Percentiles rank a stretch among this genome's conserved stretches.
phyloP scores from a whole-genome alignment of 768 basidiomycete species.

The Phaeotremella skinneri region DNA sequence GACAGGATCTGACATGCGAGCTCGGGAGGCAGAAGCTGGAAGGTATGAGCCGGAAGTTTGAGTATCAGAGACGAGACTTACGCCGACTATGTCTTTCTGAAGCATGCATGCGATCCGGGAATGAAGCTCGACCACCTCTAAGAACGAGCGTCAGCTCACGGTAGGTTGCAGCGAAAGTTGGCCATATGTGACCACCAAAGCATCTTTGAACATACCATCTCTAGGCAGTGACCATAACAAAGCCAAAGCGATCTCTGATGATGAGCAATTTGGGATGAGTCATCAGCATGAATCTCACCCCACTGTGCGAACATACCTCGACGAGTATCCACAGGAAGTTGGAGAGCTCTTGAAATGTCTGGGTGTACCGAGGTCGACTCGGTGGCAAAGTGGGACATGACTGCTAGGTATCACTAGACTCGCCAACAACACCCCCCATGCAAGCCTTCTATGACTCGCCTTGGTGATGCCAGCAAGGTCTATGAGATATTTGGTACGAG shows the following conservation, averaged over 20 bases:
- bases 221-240: conserved; percentile 40
- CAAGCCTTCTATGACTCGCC: no score
- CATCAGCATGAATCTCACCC: neutral
- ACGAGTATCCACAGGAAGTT: neutral
- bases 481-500: no score
- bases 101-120: conserved; percentile 22
- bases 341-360: neutral
- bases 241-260: conserved; percentile 23
- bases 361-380: neutral
- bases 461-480: no score
- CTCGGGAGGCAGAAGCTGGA: conserved; percentile 36
- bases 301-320: neutral
- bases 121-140: conserved; percentile 33
- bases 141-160: conserved; percentile 1
- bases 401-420: neutral
- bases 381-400: neutral
- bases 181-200: neutral
- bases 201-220: conserved; percentile 25
- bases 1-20: conserved; percentile 25
- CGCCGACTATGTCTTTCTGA: conserved; percentile 44
- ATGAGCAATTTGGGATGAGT: no score
- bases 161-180: no score
- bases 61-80: conserved; percentile 13
- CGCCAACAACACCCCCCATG: no score
- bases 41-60: conserved; percentile 2